phyloP scores from a whole-genome alignment of 202 grass and related monocot species.

The Cymbopogon flexuosus region DNA sequence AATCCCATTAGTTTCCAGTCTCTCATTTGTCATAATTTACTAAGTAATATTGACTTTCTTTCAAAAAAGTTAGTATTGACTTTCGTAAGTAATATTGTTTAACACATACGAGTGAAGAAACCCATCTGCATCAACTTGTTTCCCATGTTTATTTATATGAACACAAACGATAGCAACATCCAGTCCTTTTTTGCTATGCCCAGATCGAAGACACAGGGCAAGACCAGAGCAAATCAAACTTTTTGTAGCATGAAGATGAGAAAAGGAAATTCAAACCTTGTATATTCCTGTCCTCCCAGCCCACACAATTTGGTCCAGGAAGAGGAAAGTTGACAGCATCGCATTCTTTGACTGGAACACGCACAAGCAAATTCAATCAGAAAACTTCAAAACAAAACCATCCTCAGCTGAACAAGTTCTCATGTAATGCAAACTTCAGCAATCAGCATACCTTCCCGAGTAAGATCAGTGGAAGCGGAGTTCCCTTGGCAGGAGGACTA shows the following conservation, averaged over 20 bases:
- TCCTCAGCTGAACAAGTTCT: conserved; percentile 6
- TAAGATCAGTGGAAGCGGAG: conserved; percentile 79
- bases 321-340: conserved; percentile 83
- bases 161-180: background rate
- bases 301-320: conserved; percentile 98
- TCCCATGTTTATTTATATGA: background rate
- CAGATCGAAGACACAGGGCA: background rate
- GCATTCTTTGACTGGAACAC: conserved; percentile 78
- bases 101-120: background rate
- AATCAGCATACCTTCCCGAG: conserved; percentile 70
- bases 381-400: background rate
- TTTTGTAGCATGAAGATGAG: background rate
- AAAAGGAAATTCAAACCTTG: conserved; percentile 59
- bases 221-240: too few species aligned
- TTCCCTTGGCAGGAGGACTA: conserved; percentile 74
- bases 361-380: conserved; percentile 4
- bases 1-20: background rate
- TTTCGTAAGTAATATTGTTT: background rate
- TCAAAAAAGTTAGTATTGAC: background rate
- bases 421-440: background rate
- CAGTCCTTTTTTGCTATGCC: background rate
- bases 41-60: background rate
- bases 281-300: conserved; percentile 81
- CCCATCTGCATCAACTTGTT: background rate
- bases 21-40: background rate